Evolutionary conservation across 352 stramenopile species (phyloP).

Genomic region (Globisporangium acanthophoron): DNA sequence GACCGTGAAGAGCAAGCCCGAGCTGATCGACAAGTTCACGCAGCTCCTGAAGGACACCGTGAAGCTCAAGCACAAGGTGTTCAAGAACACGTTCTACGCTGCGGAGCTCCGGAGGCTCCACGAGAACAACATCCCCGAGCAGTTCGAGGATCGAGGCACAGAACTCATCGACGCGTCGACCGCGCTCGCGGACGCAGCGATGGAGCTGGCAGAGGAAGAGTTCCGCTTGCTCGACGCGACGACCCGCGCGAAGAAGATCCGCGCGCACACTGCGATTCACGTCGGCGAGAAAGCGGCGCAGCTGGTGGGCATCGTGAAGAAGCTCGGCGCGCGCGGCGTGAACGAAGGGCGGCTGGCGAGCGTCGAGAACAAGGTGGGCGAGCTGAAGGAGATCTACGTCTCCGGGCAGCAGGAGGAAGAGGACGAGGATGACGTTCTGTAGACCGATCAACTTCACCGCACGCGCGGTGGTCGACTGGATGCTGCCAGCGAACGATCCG

Average conservation of each 20-base stretch:
- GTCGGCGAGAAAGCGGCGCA: slow-evolving; percentile 69
- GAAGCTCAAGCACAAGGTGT: slow-evolving; percentile 87
- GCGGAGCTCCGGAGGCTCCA: slow-evolving; percentile 49
- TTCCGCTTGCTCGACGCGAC: slow-evolving; percentile 57
- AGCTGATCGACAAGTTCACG: slow-evolving; percentile 84
- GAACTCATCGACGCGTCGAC: slow-evolving; percentile 61
- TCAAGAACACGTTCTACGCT: slow-evolving; percentile 66
- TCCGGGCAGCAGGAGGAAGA: slow-evolving; percentile 65
- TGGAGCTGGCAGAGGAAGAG: slow-evolving; percentile 80
- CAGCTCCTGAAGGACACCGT: slow-evolving; percentile 82
- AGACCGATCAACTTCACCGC: slow-evolving; percentile 10
- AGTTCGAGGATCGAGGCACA: slow-evolving; percentile 58
- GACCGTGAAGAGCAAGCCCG: slow-evolving; percentile 68
- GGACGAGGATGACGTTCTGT: slow-evolving; percentile 86
- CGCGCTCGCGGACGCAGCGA: slow-evolving; percentile 51
- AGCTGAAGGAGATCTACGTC: slow-evolving; percentile 59
- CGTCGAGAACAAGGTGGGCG: slow-evolving; percentile 34
- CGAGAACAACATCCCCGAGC: slow-evolving; percentile 56
- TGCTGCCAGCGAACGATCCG: not conserved
- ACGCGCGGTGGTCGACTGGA: not conserved
- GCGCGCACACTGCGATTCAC: slow-evolving; percentile 59
- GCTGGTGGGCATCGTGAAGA: slow-evolving; percentile 81
- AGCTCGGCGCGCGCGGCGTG: slow-evolving; percentile 61
- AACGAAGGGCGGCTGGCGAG: slow-evolving; percentile 35
- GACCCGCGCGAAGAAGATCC: slow-evolving; percentile 77